A percentile compares a stretch with the other conserved stretches of the same genome.
Evolutionary conservation across 2,329 filamentous ascomycete genomes (phyloP).

Genomic region (Botrytis porri): DNA sequence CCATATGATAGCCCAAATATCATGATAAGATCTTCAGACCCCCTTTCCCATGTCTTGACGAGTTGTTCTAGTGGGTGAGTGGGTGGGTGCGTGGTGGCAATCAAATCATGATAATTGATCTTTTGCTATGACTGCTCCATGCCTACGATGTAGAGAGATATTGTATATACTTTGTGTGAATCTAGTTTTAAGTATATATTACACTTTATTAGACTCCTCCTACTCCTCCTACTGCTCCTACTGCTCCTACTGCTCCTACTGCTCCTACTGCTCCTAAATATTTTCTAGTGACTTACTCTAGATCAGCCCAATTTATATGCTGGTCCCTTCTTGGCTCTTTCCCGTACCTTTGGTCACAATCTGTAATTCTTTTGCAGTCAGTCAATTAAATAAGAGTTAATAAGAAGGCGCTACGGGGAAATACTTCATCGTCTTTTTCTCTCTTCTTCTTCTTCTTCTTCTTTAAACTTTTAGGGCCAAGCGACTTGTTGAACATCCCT

Average conservation of each 20-base stretch:
- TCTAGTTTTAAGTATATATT: neutral
- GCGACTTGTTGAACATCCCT: neutral
- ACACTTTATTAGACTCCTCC: neutral
- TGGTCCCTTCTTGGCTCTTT: neutral
- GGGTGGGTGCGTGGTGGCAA: neutral
- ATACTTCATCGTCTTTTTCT: neutral
- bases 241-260: no score
- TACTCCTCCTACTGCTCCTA: no score
- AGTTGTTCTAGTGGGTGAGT: neutral
- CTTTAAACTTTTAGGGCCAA: neutral
- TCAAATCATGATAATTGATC: conserved; percentile 3
- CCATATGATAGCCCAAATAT: neutral
- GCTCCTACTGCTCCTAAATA: neutral
- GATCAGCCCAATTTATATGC: neutral
- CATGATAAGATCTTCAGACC: conserved; percentile 15
- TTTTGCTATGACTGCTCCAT: neutral
- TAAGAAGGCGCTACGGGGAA: neutral
- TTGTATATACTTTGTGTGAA: no score
- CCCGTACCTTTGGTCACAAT: neutral
- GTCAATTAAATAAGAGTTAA: neutral
- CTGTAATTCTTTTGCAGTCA: neutral
- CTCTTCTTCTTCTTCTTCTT: neutral
- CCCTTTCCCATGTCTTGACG: neutral
- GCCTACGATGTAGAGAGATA: no score
- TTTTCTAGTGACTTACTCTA: neutral